Percentiles rank a stretch among this genome's conserved stretches.
phyloP scores from a whole-genome alignment of 2,329 filamentous ascomycete genomes.

The Sporothrix phasma region DNA sequence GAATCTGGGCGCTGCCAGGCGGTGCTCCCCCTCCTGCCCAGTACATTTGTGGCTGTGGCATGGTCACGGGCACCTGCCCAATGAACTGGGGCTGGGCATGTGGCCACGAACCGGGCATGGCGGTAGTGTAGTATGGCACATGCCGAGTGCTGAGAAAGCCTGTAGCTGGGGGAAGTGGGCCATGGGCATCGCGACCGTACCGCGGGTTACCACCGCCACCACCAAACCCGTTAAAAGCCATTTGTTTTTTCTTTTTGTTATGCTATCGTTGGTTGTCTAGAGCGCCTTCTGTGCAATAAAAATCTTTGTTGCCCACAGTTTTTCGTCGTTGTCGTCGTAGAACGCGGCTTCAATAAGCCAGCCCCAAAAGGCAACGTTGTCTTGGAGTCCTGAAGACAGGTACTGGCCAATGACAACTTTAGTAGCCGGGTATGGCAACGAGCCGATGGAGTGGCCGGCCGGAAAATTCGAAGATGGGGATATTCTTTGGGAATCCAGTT shows the following conservation, averaged over 20 bases:
- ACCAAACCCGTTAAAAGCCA: constrained; percentile 10
- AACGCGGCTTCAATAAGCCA: constrained; percentile 39
- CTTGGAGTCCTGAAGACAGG: constrained; percentile 25
- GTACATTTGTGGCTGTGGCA: background rate
- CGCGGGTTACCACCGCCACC: constrained; percentile 20
- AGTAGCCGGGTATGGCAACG: constrained; percentile 35
- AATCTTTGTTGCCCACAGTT: constrained; percentile 39
- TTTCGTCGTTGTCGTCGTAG: constrained; percentile 32
- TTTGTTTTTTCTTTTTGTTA: too few relatives aligned
- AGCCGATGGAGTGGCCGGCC: constrained; percentile 1
- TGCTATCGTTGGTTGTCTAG: too few relatives aligned
- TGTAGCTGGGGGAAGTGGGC: constrained; percentile 7
- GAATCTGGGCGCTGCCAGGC: background rate
- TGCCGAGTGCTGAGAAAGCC: background rate
- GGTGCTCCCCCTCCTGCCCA: constrained; percentile 19
- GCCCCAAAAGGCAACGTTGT: constrained; percentile 29
- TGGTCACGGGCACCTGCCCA: background rate
- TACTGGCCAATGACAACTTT: constrained; percentile 38
- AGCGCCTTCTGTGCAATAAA: constrained; percentile 23
- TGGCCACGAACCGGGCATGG: background rate
- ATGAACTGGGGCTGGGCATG: background rate
- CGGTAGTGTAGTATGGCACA: background rate
- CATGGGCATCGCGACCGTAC: constrained; percentile 19
- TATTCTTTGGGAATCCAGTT: constrained; percentile 9
- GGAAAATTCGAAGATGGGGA: background rate